Base-by-base conservation (phyloP, 176 grass and related monocot genomes). In the Avena atlantica region DNA sequence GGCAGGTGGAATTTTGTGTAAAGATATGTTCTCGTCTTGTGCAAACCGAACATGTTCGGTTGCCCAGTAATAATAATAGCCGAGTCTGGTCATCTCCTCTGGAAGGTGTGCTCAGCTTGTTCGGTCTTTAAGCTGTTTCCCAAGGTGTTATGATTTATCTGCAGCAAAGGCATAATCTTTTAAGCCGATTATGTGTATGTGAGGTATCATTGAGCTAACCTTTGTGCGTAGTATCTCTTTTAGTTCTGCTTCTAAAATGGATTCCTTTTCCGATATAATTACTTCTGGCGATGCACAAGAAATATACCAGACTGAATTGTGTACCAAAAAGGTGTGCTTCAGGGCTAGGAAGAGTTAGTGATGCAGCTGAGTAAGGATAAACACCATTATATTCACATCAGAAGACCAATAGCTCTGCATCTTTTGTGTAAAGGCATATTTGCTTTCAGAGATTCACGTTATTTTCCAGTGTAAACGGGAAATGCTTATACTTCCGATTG, bases 151-250 rank as follows among this genome's bases (percentile, higher is more conserved):
- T 9, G 52, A 1, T 16, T 80, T 49, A 49, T 61, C 71, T 60
- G 11, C 72, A 27, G 40, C 85, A 74, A 80, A 81, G 13, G 63
- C 71, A 11, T 23, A 25, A 81, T 37, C 53, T 87, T 81, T 73
- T 24, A 19, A 87, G 31, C 24, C 44, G 79, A 61, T 31, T 12
- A 29, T 67, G 79, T 21, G 49, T 36, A 17, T 66, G 15, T 44
- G 58, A 31, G 62, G 4, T 50, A 48, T 58, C 45, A 49, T 58
- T 78, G 63, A 12, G 59, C n/a, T 25, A 66, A 88, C 3, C 23
- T 67, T 36, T 3, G 31, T 34, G 31, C 31, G 31, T 34, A 34
- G 31, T 34, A 34, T 34, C 31, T 34, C 31, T 34, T 34, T 34
- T 34, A 34, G 49, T 65, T 12, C 63, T 85, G 25, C 16, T 42